Evolutionary conservation across 176 grass and related monocot species (phyloP).

Genomic region (Miscanthus lutarioriparius): DNA sequence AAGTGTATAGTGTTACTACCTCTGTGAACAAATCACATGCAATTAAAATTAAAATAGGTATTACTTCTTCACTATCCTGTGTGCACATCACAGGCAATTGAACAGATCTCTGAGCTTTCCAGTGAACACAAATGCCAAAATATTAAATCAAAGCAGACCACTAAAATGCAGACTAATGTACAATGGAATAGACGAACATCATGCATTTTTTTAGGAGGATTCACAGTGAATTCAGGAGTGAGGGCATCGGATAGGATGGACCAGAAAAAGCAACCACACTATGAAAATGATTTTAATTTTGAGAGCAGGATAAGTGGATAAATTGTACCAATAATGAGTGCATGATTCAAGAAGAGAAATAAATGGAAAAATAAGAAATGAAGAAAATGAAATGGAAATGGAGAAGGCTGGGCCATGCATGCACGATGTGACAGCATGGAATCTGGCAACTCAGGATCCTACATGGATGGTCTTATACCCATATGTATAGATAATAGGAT

Average conservation of each 20-base stretch:
- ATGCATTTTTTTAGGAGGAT: neutral
- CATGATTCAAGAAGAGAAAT: neutral
- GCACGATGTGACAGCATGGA: neutral
- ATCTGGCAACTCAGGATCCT: neutral
- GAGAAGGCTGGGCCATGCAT: neutral
- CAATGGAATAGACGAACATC: neutral
- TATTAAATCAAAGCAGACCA: slow-evolving; percentile 7
- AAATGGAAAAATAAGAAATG: neutral
- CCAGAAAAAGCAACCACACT: neutral
- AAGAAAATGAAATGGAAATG: neutral
- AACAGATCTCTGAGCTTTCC: neutral
- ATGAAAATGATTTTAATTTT: neutral
- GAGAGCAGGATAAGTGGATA: neutral
- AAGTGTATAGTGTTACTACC: neutral
- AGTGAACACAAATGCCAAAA: neutral
- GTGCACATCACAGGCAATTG: neutral
- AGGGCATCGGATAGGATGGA: slow-evolving; percentile 1
- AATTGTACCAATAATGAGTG: neutral
- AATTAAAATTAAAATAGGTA: slow-evolving; percentile 3
- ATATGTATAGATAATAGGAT: neutral
- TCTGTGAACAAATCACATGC: neutral
- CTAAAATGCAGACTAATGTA: slow-evolving; percentile 6
- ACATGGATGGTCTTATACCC: neutral
- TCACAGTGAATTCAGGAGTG: neutral
- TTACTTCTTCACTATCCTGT: neutral